A percentile compares a stretch with the other conserved stretches of the same genome.
phyloP scores from a whole-genome alignment of 73 alveolate species.

The Tetrahymena elliotti region DNA sequence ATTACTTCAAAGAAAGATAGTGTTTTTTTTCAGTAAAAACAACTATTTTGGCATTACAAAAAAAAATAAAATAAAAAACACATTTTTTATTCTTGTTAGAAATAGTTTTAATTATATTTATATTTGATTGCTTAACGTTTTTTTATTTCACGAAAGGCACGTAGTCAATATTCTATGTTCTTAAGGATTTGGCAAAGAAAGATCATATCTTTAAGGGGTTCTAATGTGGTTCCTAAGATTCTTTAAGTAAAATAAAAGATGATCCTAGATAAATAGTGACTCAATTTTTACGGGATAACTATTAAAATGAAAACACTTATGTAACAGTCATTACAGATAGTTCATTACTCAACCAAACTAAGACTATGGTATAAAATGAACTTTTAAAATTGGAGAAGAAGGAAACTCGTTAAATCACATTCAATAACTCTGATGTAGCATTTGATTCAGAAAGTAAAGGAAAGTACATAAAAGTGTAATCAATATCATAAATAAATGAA shows the following conservation, averaged over 20 bases:
- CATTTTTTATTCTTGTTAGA: too few species aligned
- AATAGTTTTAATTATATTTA: too few species aligned
- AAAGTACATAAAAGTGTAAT: neutral
- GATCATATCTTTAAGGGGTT: neutral
- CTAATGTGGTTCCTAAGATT: neutral
- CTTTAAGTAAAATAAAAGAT: neutral
- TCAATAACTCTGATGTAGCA: neutral
- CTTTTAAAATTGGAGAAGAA: neutral
- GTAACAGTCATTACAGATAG: neutral
- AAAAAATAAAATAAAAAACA: too few species aligned
- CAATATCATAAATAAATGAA: neutral
- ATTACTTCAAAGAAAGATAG: too few species aligned
- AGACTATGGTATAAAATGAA: neutral
- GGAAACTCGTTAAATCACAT: neutral
- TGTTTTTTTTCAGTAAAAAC: too few species aligned
- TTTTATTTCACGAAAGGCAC: neutral
- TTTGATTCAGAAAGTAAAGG: neutral
- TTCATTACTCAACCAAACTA: neutral
- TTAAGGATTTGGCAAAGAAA: neutral
- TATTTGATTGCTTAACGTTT: too few species aligned
- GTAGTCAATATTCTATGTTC: neutral
- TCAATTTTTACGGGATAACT: neutral
- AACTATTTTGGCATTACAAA: too few species aligned
- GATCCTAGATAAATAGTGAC: neutral
- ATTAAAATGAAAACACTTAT: neutral